Evolutionary conservation across 495 filamentous ascomycete genomes (phyloP).

Genomic region (Neurospora sp.): DNA sequence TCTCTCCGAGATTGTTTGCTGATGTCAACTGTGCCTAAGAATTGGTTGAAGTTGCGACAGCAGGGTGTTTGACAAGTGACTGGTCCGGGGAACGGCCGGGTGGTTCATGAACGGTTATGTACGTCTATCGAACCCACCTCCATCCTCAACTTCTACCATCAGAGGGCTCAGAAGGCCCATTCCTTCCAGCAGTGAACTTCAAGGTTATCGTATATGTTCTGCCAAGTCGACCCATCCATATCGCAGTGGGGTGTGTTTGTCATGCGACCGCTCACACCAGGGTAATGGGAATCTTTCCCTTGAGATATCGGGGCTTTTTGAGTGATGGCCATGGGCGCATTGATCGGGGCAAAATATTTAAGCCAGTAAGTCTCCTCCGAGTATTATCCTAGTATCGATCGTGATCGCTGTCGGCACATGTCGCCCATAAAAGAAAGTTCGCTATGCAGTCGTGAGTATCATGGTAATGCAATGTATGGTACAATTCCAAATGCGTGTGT

Average conservation of each 20-base stretch:
- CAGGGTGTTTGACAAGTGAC: background rate
- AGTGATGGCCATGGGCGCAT: background rate
- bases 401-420: background rate
- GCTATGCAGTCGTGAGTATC: conserved; percentile 32
- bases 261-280: background rate
- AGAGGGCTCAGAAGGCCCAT: background rate
- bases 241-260: background rate
- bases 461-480: conserved; percentile 19
- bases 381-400: background rate
- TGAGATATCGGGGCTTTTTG: background rate
- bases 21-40: background rate
- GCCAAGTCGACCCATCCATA: background rate
- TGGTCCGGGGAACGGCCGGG: background rate
- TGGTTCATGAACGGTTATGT: background rate
- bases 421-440: conserved; percentile 8
- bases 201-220: background rate
- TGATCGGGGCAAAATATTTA: background rate
- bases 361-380: background rate
- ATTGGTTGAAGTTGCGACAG: background rate
- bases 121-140: background rate
- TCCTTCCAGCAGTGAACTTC: background rate
- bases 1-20: background rate
- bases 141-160: too few relatives aligned
- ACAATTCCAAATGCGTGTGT: conserved; percentile 3
- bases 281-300: background rate